Percentiles rank a stretch among this genome's conserved stretches.
phyloP scores from a whole-genome alignment of 352 stramenopile genomes.

The Phytophthora macrochlamydospora region DNA sequence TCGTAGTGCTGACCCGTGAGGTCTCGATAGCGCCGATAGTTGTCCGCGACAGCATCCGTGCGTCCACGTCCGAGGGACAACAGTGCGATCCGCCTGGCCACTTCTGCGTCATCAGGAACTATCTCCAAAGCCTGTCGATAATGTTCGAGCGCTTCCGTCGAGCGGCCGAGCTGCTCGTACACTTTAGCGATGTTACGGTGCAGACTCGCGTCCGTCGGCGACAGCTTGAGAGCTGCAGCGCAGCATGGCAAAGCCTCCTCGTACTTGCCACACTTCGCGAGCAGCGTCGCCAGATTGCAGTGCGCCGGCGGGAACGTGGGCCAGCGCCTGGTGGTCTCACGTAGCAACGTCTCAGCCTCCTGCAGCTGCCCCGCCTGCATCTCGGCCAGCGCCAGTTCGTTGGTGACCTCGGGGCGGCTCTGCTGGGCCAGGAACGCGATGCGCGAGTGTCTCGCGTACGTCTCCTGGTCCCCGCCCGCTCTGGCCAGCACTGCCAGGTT shows the following conservation, averaged over 20 bases:
- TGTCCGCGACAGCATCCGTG: constrained; percentile 30
- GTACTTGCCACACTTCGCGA: constrained; percentile 51
- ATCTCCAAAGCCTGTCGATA: constrained; percentile 47
- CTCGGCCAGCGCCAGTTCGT: constrained; percentile 64
- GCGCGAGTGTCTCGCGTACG: constrained; percentile 48
- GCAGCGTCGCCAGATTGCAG: constrained; percentile 60
- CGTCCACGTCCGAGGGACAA: constrained; percentile 40
- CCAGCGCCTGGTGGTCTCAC: constrained; percentile 48
- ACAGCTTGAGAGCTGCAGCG: constrained; percentile 39
- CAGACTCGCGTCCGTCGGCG: constrained; percentile 48
- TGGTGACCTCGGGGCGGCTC: constrained; percentile 57
- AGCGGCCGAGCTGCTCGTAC: constrained; percentile 56
- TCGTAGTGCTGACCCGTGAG: constrained; percentile 63
- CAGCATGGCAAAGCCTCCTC: constrained; percentile 47
- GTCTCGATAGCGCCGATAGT: constrained; percentile 52
- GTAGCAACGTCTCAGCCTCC: constrained; percentile 48
- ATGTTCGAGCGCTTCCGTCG: constrained; percentile 49
- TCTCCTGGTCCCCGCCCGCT: constrained; percentile 47
- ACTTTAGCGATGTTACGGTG: constrained; percentile 65
- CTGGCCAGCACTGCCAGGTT: constrained; percentile 61
- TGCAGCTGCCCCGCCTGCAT: constrained; percentile 45
- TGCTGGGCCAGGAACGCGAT: constrained; percentile 69
- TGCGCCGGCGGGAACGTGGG: constrained; percentile 56
- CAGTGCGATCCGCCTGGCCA: constrained; percentile 50
- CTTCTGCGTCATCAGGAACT: constrained; percentile 40